Conservation (phyloP, 345 rosid species). For the Hibiscus tridactylites region DNA sequence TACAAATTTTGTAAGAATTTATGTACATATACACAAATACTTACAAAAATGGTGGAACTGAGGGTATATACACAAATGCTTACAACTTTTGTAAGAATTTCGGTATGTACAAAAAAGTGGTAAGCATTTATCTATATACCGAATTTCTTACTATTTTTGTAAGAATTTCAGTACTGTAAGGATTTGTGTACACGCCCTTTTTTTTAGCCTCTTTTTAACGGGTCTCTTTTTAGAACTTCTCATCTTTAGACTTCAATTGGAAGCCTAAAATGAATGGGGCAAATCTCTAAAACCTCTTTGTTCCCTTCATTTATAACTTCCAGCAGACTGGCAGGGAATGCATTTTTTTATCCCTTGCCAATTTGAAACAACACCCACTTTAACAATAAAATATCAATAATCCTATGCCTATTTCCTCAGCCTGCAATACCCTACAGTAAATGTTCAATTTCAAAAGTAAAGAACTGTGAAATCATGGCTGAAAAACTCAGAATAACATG, state of each 20-base stretch:
- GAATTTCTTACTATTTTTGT: too few relatives aligned
- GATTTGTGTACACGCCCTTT: too few relatives aligned
- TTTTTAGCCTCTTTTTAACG: too few relatives aligned
- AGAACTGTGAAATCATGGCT: neutral
- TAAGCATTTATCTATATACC: too few relatives aligned
- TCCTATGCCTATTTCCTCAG: conserved; percentile 10
- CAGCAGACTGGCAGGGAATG: neutral
- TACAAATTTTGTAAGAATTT: too few relatives aligned
- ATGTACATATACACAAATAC: too few relatives aligned
- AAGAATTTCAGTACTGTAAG: too few relatives aligned
- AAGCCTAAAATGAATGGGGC: neutral
- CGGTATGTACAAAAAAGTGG: too few relatives aligned
- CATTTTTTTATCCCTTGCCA: conserved; percentile 13
- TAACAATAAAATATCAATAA: neutral
- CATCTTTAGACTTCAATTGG: conserved; percentile 4
- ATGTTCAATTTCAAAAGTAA: neutral
- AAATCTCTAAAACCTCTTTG: neutral
- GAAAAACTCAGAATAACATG: neutral
- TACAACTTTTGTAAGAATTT: too few relatives aligned
- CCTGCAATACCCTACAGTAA: neutral
- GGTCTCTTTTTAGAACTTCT: too few relatives aligned
- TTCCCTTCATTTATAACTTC: neutral
- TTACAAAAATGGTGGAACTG: too few relatives aligned
- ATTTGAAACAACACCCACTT: neutral
- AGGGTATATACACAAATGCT: too few relatives aligned